phyloP scores from a whole-genome alignment of 148 eudicot species.

The Cornus florida region DNA sequence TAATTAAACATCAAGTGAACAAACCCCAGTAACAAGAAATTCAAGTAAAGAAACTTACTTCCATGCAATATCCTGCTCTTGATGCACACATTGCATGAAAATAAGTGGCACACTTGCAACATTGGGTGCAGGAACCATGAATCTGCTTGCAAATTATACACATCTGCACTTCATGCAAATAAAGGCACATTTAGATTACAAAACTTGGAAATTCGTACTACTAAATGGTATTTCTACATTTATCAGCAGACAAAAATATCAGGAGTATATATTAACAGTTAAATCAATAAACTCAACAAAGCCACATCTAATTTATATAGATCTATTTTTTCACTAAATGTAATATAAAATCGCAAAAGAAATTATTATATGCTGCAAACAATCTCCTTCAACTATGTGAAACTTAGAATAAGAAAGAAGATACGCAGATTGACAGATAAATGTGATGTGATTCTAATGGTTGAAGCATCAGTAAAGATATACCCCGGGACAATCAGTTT shows the following conservation, averaged over 20 bases:
- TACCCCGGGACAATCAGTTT: background rate
- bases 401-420: background rate
- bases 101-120: constrained; percentile 84
- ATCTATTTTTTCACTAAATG: no score
- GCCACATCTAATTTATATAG: background rate
- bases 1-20: no score
- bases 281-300: background rate
- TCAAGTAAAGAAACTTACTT: constrained; percentile 50
- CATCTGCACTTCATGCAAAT: constrained; percentile 40
- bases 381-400: background rate
- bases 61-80: constrained; percentile 91
- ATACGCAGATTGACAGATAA: background rate
- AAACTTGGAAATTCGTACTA: background rate
- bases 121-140: constrained; percentile 95
- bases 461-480: constrained; percentile 1
- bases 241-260: background rate
- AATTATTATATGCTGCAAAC: background rate
- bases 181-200: background rate
- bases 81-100: constrained; percentile 93
- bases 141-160: constrained; percentile 81
- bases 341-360: background rate
- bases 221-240: background rate
- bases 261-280: background rate
- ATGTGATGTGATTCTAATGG: background rate
- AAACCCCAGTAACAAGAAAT: background rate